Percentiles rank a stretch among this genome's conserved stretches.
These are phyloP conservation scores for Dictyostelium brefeldianum DNA, from an alignment of 78 protist species.

Conservation along the genomic window DNA sequence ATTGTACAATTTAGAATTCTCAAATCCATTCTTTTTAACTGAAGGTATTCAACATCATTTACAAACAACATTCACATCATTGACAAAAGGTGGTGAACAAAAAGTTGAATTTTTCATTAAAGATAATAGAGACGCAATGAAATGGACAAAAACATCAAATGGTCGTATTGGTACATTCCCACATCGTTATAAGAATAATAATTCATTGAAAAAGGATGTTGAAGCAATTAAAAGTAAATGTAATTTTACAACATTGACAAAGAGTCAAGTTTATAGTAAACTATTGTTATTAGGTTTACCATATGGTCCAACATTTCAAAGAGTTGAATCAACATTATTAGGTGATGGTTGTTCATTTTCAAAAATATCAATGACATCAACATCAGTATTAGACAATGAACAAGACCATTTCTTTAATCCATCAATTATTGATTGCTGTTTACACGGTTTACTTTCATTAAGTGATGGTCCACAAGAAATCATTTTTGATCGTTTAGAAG, in stretches of 20 bases:
- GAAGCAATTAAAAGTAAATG: conserved; percentile 3
- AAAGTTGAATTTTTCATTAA: conserved; percentile 46
- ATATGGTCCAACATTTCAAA: conserved; percentile 77
- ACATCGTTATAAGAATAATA: neutral
- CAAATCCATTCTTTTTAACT: conserved; percentile 57
- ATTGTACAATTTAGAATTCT: conserved; percentile 43
- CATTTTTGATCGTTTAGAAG: conserved; percentile 61
- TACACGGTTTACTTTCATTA: conserved; percentile 38
- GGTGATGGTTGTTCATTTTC: conserved; percentile 26
- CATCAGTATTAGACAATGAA: conserved; percentile 18
- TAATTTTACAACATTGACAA: neutral
- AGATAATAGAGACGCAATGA: conserved; percentile 27
- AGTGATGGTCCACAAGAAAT: conserved; percentile 69
- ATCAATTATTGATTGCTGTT: conserved; percentile 39
- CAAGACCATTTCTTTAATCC: conserved; percentile 41
- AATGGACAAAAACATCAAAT: conserved; percentile 58
- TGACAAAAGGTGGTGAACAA: conserved; percentile 29
- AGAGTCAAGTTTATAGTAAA: conserved; percentile 42
- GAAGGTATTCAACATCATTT: conserved; percentile 50
- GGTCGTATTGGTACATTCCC: conserved; percentile 24
- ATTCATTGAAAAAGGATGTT: neutral
- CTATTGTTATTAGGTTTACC: conserved; percentile 34
- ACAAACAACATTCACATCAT: conserved; percentile 1
- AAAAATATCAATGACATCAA: conserved; percentile 4
- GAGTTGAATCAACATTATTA: neutral